A percentile compares a stretch with the other conserved stretches of the same genome.
phyloP scores from a whole-genome alignment of 2,329 filamentous ascomycete genomes.

The Aspergillus phoenicis region DNA sequence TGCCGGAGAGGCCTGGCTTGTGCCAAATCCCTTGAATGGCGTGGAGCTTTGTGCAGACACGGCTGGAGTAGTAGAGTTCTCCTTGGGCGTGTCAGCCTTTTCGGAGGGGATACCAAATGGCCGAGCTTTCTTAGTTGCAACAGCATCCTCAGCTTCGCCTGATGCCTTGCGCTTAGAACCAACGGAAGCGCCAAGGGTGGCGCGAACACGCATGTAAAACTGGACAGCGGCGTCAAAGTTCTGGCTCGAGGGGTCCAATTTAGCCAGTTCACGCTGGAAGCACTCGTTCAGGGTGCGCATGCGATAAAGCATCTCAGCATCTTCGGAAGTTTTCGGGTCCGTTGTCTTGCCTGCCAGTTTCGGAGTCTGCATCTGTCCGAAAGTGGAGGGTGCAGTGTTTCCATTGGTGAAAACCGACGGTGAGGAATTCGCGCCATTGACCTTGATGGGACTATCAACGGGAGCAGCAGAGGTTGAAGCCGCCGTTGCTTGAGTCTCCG shows the following conservation, averaged over 20 bases:
- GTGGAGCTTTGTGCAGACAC: conserved; percentile 12
- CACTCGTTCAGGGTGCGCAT: conserved; percentile 38
- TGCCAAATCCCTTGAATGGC: conserved; percentile 24
- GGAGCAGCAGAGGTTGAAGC: conserved; percentile 10
- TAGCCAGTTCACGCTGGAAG: conserved; percentile 37
- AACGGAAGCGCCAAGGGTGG: conserved; percentile 40
- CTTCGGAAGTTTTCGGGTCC: conserved; percentile 21
- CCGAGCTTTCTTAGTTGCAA: conserved; percentile 29
- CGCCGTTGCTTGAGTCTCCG: conserved; percentile 13
- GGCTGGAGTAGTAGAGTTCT: conserved; percentile 1
- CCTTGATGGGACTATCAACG: conserved; percentile 17
- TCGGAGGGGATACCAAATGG: conserved; percentile 11
- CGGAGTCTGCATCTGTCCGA: conserved; percentile 21
- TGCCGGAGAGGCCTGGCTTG: conserved; percentile 12
- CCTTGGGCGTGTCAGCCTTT: not conserved
- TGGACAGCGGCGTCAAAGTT: conserved; percentile 41
- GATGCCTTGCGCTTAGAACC: conserved; percentile 33
- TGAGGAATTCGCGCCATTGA: conserved; percentile 14
- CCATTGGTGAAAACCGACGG: conserved; percentile 8
- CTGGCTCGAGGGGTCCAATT: conserved; percentile 34
- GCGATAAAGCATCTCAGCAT: conserved; percentile 30
- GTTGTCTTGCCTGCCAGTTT: conserved; percentile 21
- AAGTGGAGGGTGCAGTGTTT: conserved; percentile 3
- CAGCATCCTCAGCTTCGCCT: conserved; percentile 21
- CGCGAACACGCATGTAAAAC: conserved; percentile 43